phyloP scores from a whole-genome alignment of 2,329 filamentous ascomycete genomes.

The Trichoderma asperellum region DNA sequence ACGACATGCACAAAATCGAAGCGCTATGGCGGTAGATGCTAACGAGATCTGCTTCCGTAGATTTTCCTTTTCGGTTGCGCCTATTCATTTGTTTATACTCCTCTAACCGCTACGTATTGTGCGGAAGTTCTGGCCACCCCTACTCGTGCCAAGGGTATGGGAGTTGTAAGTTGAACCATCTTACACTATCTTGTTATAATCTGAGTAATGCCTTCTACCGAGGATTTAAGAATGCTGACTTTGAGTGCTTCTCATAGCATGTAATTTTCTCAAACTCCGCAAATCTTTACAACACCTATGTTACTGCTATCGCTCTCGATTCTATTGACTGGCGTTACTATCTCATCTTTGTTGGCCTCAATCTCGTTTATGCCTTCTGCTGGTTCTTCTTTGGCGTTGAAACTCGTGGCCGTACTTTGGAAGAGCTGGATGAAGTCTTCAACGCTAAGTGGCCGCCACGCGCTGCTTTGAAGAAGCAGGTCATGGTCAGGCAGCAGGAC shows the following conservation, averaged over 20 bases:
- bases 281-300: constrained; percentile 41
- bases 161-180: constrained; percentile 33
- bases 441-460: constrained; percentile 44
- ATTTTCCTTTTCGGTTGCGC: constrained; percentile 58
- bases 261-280: constrained; percentile 40
- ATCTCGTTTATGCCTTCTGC: constrained; percentile 36
- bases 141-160: constrained; percentile 44
- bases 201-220: too few relatives aligned
- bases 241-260: constrained; percentile 26
- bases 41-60: constrained; percentile 34
- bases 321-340: constrained; percentile 41
- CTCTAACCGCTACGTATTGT: constrained; percentile 46
- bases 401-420: constrained; percentile 44
- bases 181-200: not conserved
- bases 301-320: constrained; percentile 40
- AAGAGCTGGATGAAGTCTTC: constrained; percentile 51
- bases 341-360: constrained; percentile 41
- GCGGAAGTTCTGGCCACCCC: constrained; percentile 41
- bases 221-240: not conserved
- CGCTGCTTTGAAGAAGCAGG: constrained; percentile 42
- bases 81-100: constrained; percentile 57
- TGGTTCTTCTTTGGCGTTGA: constrained; percentile 41
- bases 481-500: constrained; percentile 36
- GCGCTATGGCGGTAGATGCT: not conserved
- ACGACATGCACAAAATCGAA: not conserved